phyloP scores from a whole-genome alignment of 2,329 filamentous ascomycete species.

The Talaromyces verruculosus region DNA sequence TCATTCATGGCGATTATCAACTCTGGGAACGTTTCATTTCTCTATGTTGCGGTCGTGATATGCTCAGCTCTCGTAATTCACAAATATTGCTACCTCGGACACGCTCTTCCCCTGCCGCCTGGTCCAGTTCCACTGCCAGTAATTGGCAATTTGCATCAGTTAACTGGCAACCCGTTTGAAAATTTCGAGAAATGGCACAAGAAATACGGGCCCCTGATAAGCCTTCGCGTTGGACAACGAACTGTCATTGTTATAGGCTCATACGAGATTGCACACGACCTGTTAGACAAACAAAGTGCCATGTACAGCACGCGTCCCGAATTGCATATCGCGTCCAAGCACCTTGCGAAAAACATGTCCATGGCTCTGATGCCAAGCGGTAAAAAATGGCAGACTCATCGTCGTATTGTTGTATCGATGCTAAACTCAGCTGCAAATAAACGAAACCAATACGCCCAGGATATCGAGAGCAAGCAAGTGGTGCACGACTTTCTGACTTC shows the following conservation, averaged over 20 bases:
- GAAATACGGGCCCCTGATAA: conserved; percentile 30
- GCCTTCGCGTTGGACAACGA: conserved; percentile 1
- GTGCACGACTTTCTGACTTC: conserved; percentile 44
- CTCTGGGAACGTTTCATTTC: not conserved
- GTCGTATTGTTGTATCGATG: conserved; percentile 46
- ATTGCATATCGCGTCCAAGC: conserved; percentile 29
- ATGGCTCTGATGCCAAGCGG: conserved; percentile 53
- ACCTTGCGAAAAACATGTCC: conserved; percentile 39
- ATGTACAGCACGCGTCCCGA: conserved; percentile 43
- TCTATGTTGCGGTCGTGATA: not conserved
- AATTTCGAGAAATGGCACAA: conserved; percentile 32
- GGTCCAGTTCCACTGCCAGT: conserved; percentile 26
- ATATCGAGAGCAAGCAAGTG: conserved; percentile 51
- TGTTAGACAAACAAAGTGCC: conserved; percentile 40
- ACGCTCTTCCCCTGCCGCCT: conserved; percentile 18
- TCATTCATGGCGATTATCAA: not conserved
- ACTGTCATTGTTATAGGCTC: conserved; percentile 7
- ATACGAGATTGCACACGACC: conserved; percentile 35
- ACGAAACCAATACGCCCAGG: conserved; percentile 51
- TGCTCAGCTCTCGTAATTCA: not conserved
- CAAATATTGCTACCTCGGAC: not conserved
- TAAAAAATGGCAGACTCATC: conserved; percentile 47
- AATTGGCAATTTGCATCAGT: conserved; percentile 27
- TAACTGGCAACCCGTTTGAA: conserved; percentile 25
- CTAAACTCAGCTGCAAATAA: conserved; percentile 47